Evolutionary conservation across 2,329 filamentous ascomycete species (phyloP).

Genomic region (Alternaria novae-zelandiae): DNA sequence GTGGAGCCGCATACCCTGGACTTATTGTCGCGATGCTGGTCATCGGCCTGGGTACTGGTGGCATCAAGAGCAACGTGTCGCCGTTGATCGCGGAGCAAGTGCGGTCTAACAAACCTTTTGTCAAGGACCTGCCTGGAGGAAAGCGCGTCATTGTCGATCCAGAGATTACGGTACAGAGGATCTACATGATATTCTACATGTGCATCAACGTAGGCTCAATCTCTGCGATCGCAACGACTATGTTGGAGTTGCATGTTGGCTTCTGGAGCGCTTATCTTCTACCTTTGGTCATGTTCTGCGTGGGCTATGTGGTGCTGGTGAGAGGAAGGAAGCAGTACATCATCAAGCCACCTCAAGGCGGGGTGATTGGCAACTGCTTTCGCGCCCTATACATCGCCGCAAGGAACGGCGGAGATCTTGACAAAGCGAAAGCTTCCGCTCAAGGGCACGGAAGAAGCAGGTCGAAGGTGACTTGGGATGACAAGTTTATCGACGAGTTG

Average conservation of each 20-base stretch:
- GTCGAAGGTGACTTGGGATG: conserved; percentile 63
- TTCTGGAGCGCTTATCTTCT: conserved; percentile 74
- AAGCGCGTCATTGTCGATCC: conserved; percentile 55
- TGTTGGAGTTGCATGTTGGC: conserved; percentile 71
- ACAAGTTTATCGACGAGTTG: conserved; percentile 74
- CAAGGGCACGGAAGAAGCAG: conserved; percentile 50
- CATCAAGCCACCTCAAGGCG: conserved; percentile 47
- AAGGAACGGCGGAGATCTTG: conserved; percentile 58
- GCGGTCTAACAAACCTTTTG: conserved; percentile 48
- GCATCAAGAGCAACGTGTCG: conserved; percentile 80
- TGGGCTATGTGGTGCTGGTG: conserved; percentile 63
- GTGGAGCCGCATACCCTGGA: conserved; percentile 66
- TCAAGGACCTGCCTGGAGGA: conserved; percentile 48
- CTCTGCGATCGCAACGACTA: conserved; percentile 71
- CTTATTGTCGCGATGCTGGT: conserved; percentile 70
- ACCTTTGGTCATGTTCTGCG: conserved; percentile 68
- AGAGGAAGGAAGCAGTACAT: conserved; percentile 44
- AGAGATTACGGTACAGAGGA: conserved; percentile 54
- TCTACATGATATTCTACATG: conserved; percentile 70
- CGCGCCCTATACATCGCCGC: conserved; percentile 64
- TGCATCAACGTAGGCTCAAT: conserved; percentile 76
- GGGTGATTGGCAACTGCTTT: conserved; percentile 56
- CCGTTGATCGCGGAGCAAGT: conserved; percentile 59
- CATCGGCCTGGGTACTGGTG: conserved; percentile 77
- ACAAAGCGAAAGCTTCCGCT: conserved; percentile 69